Evolutionary conservation across 2,329 filamentous ascomycete species (phyloP), one percentile per base, ranked within the genome.

Genomic region (Venturia oleaginea): DNA sequence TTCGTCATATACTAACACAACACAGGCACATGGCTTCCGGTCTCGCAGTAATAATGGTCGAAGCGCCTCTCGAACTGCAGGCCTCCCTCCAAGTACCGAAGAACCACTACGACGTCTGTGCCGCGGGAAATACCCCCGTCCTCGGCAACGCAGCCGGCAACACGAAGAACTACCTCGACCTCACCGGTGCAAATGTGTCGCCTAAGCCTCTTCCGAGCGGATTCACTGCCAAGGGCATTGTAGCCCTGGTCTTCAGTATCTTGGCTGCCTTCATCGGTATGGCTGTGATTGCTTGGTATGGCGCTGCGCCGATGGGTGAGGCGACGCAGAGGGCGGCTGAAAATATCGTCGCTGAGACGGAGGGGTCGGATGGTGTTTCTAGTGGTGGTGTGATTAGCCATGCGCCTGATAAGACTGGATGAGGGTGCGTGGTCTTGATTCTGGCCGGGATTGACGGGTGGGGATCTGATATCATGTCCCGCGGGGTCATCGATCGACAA

Each of bases 91-190:
- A 75, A 0, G 83, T 95, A 24, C 89, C 90, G 0, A 72, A 80
- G 34, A 80, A 86, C 66, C 85, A 89, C 69, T 76, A 81, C 51
- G 82, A 83, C 7, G 82, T 76, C 3, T 93, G 90, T 71, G 75
- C 76, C 5, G 81, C 78, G 0, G 78, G 72, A 0, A 76, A 77
- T 7, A 74, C 84, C 0, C 79, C 84, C 0, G 82, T 77, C 0
- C 70, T 71, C 3, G 91, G 91, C 4, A 94, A 94, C 69, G 91
- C 90, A 0, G 91, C 89, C 0, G 91, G 81, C 0, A 91, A 92
- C 70, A 86, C 83, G 0, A 72, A 75, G 0, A 75, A 93, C 68
- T 76, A 84, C 10, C 75, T 90, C 0, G 83, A 94, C 67, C 76
- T 91, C 1, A 75, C 72, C 0, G 87, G 87, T 11, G 78, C 88